Evolutionary conservation across 106 monocot genomes (phyloP), one percentile per base, ranked within the genome.

Genomic region (Dendrobium catenatum): DNA sequence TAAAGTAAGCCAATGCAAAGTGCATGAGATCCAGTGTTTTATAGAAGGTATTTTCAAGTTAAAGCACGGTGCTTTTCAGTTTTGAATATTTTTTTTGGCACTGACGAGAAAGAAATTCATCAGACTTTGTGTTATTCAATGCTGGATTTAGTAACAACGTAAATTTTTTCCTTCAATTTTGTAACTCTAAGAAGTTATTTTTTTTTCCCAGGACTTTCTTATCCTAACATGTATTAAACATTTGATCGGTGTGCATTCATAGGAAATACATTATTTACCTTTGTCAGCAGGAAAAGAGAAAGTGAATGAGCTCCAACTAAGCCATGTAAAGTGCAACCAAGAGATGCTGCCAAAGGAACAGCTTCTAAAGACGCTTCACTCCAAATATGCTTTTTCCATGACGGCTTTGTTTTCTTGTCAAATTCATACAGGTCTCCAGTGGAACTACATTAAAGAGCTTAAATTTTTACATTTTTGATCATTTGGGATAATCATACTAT

Each of bases 321-420:
- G 67, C 89, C 84, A 82, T 96, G 79, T 54, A 91, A 20, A 78
- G 78, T 66, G 82, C 83, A 93, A 10, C 91, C 91, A 77, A 66
- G 44, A 1, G 84, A 85, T 67, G 89, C 80, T 82, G 70, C 79
- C 81, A 93, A 80, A 42, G 83, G 84, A 58, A 81, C 82, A 54
- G 86, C 77, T 72, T 78, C 78, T 20, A 43, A 48, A 18, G 83
- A 80, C 33, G 76, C 80, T 79, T 88, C 84, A 85, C 81, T 91
- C 87, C 89, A 86, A 56, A 96, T 87, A 80, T 96, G 96, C 40
- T 96, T 96, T 79, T 90, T 96, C 96, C 96, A 96, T 47, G 91
- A 84, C 72, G 96, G 96, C 77, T 87, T 93, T 73, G 96, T 86
- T 73, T 86, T 86, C 84, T 88, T 93, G 85, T 91, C 87, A 81